Evolutionary conservation across 2,329 filamentous ascomycete genomes (phyloP).

Genomic region (Beauveria bassiana): DNA sequence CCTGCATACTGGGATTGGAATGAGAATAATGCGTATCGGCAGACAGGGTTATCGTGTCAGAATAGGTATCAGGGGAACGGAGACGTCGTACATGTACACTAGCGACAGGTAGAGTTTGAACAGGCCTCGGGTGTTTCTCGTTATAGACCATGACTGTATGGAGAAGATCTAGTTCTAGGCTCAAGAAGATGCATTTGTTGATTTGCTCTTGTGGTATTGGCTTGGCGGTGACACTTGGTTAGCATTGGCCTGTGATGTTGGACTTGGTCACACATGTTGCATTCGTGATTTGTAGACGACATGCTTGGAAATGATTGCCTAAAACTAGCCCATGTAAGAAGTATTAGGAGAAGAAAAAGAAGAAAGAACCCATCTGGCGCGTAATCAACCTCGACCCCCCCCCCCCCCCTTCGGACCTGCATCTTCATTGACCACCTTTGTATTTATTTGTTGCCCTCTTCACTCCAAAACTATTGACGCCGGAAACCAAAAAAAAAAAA

Average conservation of each 20-base stretch:
- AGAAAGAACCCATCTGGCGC: background rate
- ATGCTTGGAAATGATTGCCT: no score
- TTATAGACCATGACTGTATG: slow-evolving; percentile 39
- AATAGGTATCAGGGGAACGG: slow-evolving; percentile 15
- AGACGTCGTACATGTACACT: slow-evolving; percentile 41
- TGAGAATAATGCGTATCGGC: slow-evolving; percentile 7
- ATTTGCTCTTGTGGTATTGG: background rate
- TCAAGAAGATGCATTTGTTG: slow-evolving; percentile 24
- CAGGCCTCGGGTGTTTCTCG: slow-evolving; percentile 32
- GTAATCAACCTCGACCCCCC: background rate
- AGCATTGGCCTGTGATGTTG: no score
- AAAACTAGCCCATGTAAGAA: background rate
- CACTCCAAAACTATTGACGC: background rate
- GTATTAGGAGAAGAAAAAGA: background rate
- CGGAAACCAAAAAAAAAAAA: background rate
- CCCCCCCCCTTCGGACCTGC: background rate
- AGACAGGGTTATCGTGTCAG: slow-evolving; percentile 10
- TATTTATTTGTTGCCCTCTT: background rate
- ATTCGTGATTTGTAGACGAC: no score
- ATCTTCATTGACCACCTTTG: background rate
- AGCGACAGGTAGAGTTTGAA: slow-evolving; percentile 37
- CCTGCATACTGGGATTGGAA: background rate
- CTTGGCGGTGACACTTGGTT: background rate
- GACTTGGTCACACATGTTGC: background rate
- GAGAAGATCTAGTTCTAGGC: slow-evolving; percentile 36